phyloP scores from a whole-genome alignment of 2,329 filamentous ascomycete genomes.

The Pseudopyrenochaeta lycopersici region DNA sequence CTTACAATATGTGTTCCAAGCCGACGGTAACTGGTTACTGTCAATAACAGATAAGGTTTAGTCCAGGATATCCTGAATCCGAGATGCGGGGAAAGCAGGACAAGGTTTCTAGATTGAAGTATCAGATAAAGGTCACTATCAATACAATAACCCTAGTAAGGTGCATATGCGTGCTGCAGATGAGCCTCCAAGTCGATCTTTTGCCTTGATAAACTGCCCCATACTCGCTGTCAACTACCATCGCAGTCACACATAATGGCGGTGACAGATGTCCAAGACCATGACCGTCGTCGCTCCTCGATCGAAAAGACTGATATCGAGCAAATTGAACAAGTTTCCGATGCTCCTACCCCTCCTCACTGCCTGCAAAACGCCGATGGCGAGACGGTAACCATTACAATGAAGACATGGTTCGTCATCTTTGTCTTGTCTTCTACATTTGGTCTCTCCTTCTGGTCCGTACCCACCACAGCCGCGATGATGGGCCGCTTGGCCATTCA shows the following conservation, averaged over 20 bases:
- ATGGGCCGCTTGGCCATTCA: conserved; percentile 22
- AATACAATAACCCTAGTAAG: neutral
- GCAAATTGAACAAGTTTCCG: conserved; percentile 22
- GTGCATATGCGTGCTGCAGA: neutral
- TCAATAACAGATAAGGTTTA: neutral
- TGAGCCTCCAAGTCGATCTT: conserved; percentile 1
- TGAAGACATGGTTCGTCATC: conserved; percentile 40
- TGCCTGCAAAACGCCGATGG: conserved; percentile 14
- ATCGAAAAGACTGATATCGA: conserved; percentile 30
- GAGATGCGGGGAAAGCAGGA: neutral
- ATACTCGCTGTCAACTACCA: neutral
- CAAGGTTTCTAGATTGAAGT: no score
- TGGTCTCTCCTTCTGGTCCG: conserved; percentile 40
- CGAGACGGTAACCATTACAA: conserved; percentile 28
- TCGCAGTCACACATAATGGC: conserved; percentile 15
- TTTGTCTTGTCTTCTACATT: conserved; percentile 38
- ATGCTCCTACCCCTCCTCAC: conserved; percentile 1
- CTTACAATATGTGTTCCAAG: neutral
- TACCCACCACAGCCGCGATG: conserved; percentile 37
- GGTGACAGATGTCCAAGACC: conserved; percentile 9
- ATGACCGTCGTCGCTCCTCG: conserved; percentile 8
- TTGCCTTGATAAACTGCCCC: neutral
- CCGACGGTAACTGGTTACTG: no score
- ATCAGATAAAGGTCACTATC: neutral
- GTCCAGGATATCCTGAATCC: neutral